Percentiles rank a stretch among this genome's conserved stretches.
These are phyloP conservation scores for Nannochloropsis salina DNA, from an alignment of 108 stramenopile species.

Conservation along the genomic window DNA sequence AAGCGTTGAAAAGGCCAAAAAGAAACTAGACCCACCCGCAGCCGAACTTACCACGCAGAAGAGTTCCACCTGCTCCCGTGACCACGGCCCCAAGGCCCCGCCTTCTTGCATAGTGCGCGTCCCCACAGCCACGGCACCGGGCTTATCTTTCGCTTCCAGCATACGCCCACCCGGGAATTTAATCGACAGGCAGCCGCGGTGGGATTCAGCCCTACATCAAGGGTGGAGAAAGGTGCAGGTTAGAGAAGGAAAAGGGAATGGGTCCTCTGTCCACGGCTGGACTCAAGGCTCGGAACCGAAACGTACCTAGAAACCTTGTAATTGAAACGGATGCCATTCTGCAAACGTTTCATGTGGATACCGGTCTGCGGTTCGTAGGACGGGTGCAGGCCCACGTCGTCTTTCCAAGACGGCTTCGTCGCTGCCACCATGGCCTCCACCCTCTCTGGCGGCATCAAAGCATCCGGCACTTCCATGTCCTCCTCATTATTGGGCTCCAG, in stretches of 20 bases:
- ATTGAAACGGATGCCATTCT: background rate
- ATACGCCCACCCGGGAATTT: slow-evolving; percentile 81
- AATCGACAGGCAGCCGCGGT: slow-evolving; percentile 79
- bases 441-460: slow-evolving; percentile 28
- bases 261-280: background rate
- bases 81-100: slow-evolving; percentile 83
- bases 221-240: background rate
- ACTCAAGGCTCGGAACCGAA: background rate
- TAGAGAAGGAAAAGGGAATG: background rate
- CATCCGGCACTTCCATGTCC: slow-evolving; percentile 38
- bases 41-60: slow-evolving; percentile 68
- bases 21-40: background rate
- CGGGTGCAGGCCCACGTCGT: background rate
- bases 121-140: slow-evolving; percentile 72
- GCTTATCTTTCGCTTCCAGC: slow-evolving; percentile 66
- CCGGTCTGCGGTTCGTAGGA: background rate
- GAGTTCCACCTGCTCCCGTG: slow-evolving; percentile 93
- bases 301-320: background rate
- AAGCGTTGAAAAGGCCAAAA: background rate
- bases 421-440: slow-evolving; percentile 25
- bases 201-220: slow-evolving; percentile 18
- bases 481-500: slow-evolving; percentile 21
- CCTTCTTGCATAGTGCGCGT: slow-evolving; percentile 96
- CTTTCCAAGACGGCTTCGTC: slow-evolving; percentile 29
- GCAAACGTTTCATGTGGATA: background rate